Conservation (phyloP, 176 grass and related monocot species). For the Rhipidocladum racemiflorum region DNA sequence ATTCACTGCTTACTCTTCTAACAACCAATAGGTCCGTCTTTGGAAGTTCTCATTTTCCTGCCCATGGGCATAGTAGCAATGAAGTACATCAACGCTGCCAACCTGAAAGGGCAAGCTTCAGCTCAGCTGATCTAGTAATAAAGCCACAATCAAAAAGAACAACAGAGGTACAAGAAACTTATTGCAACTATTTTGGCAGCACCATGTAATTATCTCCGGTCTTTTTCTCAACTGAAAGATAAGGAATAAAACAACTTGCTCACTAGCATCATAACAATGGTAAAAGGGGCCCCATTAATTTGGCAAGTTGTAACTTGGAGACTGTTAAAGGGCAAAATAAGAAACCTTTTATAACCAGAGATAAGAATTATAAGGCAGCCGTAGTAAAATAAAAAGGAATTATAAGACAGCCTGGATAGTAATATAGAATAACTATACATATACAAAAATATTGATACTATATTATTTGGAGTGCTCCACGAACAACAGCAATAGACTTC, state of each 20-base stretch:
- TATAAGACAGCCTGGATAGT: background rate
- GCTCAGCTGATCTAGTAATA: slow-evolving; percentile 17
- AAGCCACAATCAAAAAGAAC: slow-evolving; percentile 30
- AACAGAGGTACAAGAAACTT: background rate
- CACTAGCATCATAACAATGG: background rate
- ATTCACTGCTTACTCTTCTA: slow-evolving; percentile 82
- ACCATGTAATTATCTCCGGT: background rate
- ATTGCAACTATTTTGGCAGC: background rate
- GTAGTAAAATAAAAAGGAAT: background rate
- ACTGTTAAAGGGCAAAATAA: slow-evolving; percentile 1
- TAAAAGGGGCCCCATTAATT: background rate
- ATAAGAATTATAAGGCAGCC: background rate
- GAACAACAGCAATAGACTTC: slow-evolving; percentile 6
- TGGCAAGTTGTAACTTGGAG: background rate
- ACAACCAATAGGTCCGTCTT: slow-evolving; percentile 95
- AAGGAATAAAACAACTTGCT: background rate
- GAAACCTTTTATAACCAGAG: background rate
- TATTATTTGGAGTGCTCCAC: background rate
- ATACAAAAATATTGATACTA: background rate
- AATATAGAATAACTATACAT: background rate
- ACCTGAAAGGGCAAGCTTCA: slow-evolving; percentile 47
- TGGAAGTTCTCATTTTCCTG: slow-evolving; percentile 94
- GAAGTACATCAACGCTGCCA: slow-evolving; percentile 99
- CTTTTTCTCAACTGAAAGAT: background rate
- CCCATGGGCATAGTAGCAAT: slow-evolving; percentile 99